A percentile compares a stretch with the other conserved stretches of the same genome.
Evolutionary conservation across 2,329 filamentous ascomycete species (phyloP).

Genomic region (Ramularia endophylla): DNA sequence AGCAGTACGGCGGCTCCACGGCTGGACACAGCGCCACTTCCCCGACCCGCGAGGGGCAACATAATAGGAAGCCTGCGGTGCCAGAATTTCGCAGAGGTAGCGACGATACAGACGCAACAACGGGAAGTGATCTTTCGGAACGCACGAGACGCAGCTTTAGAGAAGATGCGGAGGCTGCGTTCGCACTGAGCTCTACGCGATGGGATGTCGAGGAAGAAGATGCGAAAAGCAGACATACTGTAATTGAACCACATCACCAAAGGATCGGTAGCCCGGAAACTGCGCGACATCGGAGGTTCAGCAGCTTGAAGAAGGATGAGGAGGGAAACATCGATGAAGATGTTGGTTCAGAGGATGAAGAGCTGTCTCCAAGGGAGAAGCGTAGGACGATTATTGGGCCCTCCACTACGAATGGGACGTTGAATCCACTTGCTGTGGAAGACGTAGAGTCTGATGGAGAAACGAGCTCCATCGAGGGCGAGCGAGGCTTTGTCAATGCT

Average conservation of each 20-base stretch:
- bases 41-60: slow-evolving; percentile 3
- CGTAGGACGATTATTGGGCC: slow-evolving; percentile 18
- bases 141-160: slow-evolving; percentile 17
- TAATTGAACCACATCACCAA: slow-evolving; percentile 12
- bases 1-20: slow-evolving; percentile 21
- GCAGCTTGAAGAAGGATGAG: slow-evolving; percentile 14
- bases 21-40: slow-evolving; percentile 5
- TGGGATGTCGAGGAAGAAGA: slow-evolving; percentile 10
- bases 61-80: slow-evolving; percentile 10
- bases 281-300: slow-evolving; percentile 13
- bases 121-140: slow-evolving; percentile 11
- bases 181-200: slow-evolving; percentile 14
- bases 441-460: neutral
- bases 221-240: slow-evolving; percentile 11
- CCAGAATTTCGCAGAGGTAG: slow-evolving; percentile 9
- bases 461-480: slow-evolving; percentile 11
- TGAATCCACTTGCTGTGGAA: neutral
- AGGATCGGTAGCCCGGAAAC: neutral
- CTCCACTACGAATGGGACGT: slow-evolving; percentile 1
- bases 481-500: slow-evolving; percentile 13
- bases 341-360: slow-evolving; percentile 1
- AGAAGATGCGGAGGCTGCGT: slow-evolving; percentile 23
- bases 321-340: slow-evolving; percentile 13
- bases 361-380: slow-evolving; percentile 7
- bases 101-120: slow-evolving; percentile 16